Evolutionary conservation across 2,329 filamentous ascomycete genomes (phyloP).

Genomic region (Apiospora malaysiana): DNA sequence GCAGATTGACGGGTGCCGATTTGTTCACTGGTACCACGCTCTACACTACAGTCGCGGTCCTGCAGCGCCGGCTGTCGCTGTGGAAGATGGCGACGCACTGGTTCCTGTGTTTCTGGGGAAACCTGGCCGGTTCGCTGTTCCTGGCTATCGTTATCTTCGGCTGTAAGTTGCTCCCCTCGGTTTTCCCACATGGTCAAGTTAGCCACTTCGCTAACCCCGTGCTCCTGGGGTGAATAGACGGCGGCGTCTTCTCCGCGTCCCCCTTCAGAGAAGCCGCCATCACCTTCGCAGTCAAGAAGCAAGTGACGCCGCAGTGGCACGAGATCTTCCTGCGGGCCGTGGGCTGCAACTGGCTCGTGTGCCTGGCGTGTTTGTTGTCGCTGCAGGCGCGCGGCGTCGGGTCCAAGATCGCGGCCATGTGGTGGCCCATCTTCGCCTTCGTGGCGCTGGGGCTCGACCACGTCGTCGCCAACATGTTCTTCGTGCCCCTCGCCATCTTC

Average conservation of each 20-base stretch:
- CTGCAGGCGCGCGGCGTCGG: constrained; percentile 55
- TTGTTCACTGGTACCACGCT: not conserved
- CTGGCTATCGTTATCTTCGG: constrained; percentile 50
- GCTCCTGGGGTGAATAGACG: not conserved
- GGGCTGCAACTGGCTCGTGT: constrained; percentile 64
- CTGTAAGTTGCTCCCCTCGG: not conserved
- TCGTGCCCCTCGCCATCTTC: constrained; percentile 58
- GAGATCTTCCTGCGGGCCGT: constrained; percentile 61
- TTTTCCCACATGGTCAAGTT: too few relatives aligned
- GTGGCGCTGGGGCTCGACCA: constrained; percentile 60
- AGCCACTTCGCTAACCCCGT: too few relatives aligned
- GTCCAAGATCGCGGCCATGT: constrained; percentile 61
- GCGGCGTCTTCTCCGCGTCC: not conserved
- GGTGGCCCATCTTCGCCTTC: constrained; percentile 62
- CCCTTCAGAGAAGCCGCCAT: constrained; percentile 43
- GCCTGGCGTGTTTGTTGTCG: constrained; percentile 55
- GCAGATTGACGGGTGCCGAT: not conserved
- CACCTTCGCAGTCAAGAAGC: constrained; percentile 54
- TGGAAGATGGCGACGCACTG: constrained; percentile 42
- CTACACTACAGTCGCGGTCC: constrained; percentile 27
- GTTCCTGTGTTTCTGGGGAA: constrained; percentile 54
- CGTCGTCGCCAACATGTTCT: constrained; percentile 63
- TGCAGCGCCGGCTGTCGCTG: constrained; percentile 29
- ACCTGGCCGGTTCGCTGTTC: constrained; percentile 55
- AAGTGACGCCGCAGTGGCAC: constrained; percentile 53